Percentiles rank a stretch among this genome's conserved stretches.
Conservation (phyloP, 768 basidiomycete species). For the Agrocybe praecox region DNA sequence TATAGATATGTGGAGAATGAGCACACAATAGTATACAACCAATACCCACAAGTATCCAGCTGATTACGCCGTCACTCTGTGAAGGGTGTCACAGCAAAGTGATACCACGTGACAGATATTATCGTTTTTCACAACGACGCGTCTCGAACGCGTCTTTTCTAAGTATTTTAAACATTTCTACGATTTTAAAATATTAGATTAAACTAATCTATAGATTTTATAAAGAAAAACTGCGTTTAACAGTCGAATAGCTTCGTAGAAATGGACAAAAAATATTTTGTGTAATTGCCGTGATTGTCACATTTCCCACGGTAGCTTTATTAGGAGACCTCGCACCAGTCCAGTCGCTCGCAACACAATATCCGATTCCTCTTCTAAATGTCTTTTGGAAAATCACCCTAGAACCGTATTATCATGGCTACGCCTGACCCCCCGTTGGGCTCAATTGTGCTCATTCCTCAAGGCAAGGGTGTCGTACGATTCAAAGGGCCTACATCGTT, state of each 20-base stretch:
- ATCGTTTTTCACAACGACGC: neutral
- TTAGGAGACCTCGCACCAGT: too few species aligned
- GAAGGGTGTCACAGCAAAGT: too few species aligned
- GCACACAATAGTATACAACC: neutral
- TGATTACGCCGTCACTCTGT: neutral
- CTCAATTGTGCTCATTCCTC: slow-evolving; percentile 76
- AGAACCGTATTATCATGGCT: slow-evolving; percentile 7
- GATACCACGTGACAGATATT: neutral
- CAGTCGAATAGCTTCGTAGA: too few species aligned
- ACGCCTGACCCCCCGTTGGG: slow-evolving; percentile 47
- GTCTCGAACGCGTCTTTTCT: neutral
- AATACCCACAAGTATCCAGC: neutral
- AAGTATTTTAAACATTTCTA: too few species aligned
- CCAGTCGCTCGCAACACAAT: too few species aligned
- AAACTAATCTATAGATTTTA: too few species aligned
- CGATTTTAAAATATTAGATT: too few species aligned
- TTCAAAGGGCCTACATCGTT: slow-evolving; percentile 87
- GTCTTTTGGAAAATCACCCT: neutral
- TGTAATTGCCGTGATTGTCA: too few species aligned
- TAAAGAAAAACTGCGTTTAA: too few species aligned
- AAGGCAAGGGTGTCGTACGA: slow-evolving; percentile 81
- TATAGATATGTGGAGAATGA: neutral
- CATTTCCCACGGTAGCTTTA: too few species aligned
- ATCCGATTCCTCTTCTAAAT: neutral
- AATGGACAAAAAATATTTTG: too few species aligned